Evolutionary conservation across 805 yeast species (phyloP), one percentile per base, ranked within the genome.

Genomic region (Jamesozyma jinghongensis): DNA sequence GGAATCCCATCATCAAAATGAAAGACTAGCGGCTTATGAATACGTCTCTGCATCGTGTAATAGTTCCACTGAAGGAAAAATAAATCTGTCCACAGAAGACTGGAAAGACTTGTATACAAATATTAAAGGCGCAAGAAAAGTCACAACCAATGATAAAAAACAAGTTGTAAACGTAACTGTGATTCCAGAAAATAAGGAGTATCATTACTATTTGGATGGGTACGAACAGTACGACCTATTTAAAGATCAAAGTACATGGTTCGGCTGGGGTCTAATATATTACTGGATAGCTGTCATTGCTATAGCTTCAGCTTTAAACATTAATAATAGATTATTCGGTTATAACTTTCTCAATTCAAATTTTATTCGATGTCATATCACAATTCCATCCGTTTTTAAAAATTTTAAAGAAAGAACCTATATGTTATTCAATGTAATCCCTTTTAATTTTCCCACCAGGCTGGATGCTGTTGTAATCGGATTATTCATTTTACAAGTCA

Each of bases 211-310:
- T 10, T 10, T 6, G 6, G 26, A 22, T 22, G 26, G 26, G 5
- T 67, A 66, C 46, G 59, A 63, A 38, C 66, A 68, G 37, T 62
- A 53, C 33, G 60, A 65, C 19, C 55, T 60, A 5, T 65, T 62
- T 27, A 68, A 68, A 7, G 43, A 58, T 19, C 53, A 65, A 36
- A 63, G 70, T 16, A 69, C 63, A 43, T 60, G 68, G 52, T 62
- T 62, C 38, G 72, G 70, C 10, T 70, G 74, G 74, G 74, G 73
- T n/a, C 51, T 57, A 30, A 55, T 68, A 19, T 66, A 65, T 42
- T 69, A 56, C 41, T 70, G 74, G 74, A 54, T 53, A 0, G 51
- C 59, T 5, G 46, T 70, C 13, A 38, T 70, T 19, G 34, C 53
- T 0, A 29, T 65, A 1, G 63, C 62, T 0, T 58, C 68, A 2